Conservation (phyloP, 768 basidiomycete genomes). For the Trametes punicea region DNA sequence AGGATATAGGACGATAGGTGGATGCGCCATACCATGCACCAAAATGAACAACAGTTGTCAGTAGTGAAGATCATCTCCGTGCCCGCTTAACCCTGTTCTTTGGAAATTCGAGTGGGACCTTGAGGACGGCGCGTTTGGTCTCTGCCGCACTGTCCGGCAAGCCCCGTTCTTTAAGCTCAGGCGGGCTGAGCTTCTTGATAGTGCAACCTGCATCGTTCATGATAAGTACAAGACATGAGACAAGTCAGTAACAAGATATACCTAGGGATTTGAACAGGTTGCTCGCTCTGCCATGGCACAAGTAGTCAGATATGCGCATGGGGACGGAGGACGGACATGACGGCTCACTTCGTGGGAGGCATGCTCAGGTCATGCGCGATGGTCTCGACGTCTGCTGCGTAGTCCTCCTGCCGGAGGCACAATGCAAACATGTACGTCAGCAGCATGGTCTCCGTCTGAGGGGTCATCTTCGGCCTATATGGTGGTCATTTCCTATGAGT, state of each 20-base stretch:
- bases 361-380: constrained; percentile 77
- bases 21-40: too few species aligned
- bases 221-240: not conserved
- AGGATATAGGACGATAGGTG: too few species aligned
- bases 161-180: constrained; percentile 68
- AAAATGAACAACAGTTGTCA: too few species aligned
- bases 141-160: constrained; percentile 60
- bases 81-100: constrained; percentile 46
- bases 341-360: constrained; percentile 57
- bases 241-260: constrained; percentile 26
- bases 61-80: constrained; percentile 13
- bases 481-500: not conserved
- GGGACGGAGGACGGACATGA: not conserved
- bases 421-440: constrained; percentile 79
- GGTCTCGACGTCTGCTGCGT: constrained; percentile 60
- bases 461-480: constrained; percentile 47
- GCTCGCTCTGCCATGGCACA: constrained; percentile 44
- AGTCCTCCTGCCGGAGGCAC: constrained; percentile 77
- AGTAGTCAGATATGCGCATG: constrained; percentile 8
- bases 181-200: constrained; percentile 49
- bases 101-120: constrained; percentile 78
- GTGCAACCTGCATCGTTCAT: constrained; percentile 60
- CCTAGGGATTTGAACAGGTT: constrained; percentile 75
- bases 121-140: constrained; percentile 70
- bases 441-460: constrained; percentile 66